Evolutionary conservation across 495 filamentous ascomycete genomes (phyloP).

Genomic region (Penicillium crystallinum): DNA sequence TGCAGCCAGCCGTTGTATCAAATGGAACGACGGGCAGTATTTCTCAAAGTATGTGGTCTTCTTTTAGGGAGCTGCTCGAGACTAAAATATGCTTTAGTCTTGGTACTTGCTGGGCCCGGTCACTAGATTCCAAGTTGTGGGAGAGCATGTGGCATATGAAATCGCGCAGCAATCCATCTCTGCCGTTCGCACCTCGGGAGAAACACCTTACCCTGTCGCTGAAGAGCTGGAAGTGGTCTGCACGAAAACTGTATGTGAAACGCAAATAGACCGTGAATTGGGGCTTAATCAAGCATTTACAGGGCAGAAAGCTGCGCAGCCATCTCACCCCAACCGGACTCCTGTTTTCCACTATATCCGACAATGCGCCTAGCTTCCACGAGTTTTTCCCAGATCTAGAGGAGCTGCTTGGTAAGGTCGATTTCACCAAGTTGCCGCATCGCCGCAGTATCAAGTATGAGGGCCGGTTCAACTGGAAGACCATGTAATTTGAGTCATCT

Average conservation of each 20-base stretch:
- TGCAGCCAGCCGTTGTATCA: slow-evolving; percentile 41
- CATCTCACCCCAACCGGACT: slow-evolving; percentile 53
- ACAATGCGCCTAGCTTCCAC: slow-evolving; percentile 47
- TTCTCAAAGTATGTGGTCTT: slow-evolving; percentile 38
- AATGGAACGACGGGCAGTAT: slow-evolving; percentile 51
- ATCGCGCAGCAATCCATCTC: slow-evolving; percentile 48
- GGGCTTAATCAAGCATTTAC: neutral
- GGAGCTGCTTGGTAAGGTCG: slow-evolving; percentile 44
- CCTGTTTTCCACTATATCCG: slow-evolving; percentile 49
- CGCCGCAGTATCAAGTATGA: slow-evolving; percentile 53
- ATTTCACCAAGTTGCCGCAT: slow-evolving; percentile 54
- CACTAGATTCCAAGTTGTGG: slow-evolving; percentile 44
- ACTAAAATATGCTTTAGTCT: slow-evolving; percentile 33
- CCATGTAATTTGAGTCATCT: slow-evolving; percentile 40
- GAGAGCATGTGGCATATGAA: slow-evolving; percentile 48
- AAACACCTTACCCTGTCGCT: slow-evolving; percentile 22
- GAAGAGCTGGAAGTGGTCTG: slow-evolving; percentile 41
- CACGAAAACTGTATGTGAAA: slow-evolving; percentile 26
- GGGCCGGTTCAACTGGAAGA: slow-evolving; percentile 60
- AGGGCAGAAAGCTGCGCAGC: slow-evolving; percentile 31
- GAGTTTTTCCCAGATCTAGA: slow-evolving; percentile 54
- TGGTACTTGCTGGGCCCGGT: slow-evolving; percentile 62
- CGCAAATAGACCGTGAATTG: neutral
- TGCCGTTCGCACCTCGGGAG: slow-evolving; percentile 36
- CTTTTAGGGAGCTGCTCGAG: neutral